Evolutionary conservation across 768 basidiomycete species (phyloP), one percentile per base, ranked within the genome.

Genomic region (Lanmaoa rubissima): DNA sequence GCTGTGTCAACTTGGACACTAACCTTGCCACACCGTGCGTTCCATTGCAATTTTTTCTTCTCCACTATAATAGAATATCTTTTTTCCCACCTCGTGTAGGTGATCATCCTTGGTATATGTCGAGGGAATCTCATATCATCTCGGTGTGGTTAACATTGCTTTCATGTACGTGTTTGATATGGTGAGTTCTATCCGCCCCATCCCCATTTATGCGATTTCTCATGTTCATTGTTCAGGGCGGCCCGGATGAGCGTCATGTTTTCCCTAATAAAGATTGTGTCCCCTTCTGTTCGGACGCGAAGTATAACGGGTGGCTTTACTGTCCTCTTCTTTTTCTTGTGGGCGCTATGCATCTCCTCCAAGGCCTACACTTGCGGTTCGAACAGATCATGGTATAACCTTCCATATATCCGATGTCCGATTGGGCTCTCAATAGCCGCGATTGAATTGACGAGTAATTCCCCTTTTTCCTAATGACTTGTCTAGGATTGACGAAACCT

Each of bases 241-340:
- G 42, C 58, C 17, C 64, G 61, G 26, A 52, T 60, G 50, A 62
- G 64, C 32, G 55, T 65, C 31, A 21, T 65, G 31, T 60, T 62
- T 48, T 56, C 64, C 24, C 32, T 55, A 9, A 45, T 58, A 24
- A 54, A 64, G 41, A 43, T 60, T 12, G 9, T 40, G 8, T 31
- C 51, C 8, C 43, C 47, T 26, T n/a, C 41, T 14, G 19, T 14
- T 26, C 35, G 47, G 13, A 55, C 53, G 35, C 51, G 56, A 14
- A 28, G 14, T 26, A 28, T 64, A 28, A 45, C 34, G 14, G 17
- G 16, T 16, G 41, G 51, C 11, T 48, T 43, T 21, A 43, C 58
- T 14, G 26, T 46, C 26, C 26, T 54, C 16, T 60, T 65, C 35
- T 41, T 53, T 21, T 43, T 57, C 17, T 38, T 56, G 42, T 62